These are phyloP conservation scores for Ormosia semicastrata DNA, from an alignment of 306 rosid genomes.

Conservation along the genomic window DNA sequence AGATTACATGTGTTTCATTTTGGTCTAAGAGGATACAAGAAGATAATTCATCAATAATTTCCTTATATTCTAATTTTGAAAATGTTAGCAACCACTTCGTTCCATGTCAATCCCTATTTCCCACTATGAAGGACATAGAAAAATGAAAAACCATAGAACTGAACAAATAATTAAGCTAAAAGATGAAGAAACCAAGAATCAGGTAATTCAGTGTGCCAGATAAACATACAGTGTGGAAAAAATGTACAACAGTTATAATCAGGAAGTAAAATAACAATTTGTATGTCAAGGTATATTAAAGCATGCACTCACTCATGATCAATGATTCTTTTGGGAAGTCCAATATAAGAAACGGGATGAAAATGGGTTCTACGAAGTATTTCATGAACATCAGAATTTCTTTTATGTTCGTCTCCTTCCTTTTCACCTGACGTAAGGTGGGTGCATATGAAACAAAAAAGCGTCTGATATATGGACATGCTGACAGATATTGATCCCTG, in stretches of 20 bases:
- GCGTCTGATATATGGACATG: slow-evolving; percentile 97
- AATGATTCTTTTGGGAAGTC: slow-evolving; percentile 64
- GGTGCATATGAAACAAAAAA: slow-evolving; percentile 86
- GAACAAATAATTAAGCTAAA: not conserved
- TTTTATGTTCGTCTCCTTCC: slow-evolving; percentile 73
- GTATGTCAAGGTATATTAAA: slow-evolving; percentile 14
- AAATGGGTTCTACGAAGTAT: slow-evolving; percentile 84
- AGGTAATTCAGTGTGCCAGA: not conserved
- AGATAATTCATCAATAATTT: not conserved
- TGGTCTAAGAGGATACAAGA: not conserved
- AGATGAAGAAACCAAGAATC: slow-evolving; percentile 8
- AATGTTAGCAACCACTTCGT: not conserved
- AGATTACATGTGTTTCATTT: not conserved
- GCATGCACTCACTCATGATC: slow-evolving; percentile 85
- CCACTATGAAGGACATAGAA: not conserved
- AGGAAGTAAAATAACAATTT: not conserved
- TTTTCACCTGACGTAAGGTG: slow-evolving; percentile 95
- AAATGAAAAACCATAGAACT: slow-evolving; percentile 11
- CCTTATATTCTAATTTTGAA: not conserved
- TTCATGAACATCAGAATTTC: slow-evolving; percentile 85
- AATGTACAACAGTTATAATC: not conserved
- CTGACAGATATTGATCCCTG: slow-evolving; percentile 97
- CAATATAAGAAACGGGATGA: slow-evolving; percentile 53
- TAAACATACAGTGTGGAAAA: not conserved
- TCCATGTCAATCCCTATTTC: not conserved